Percentiles rank a stretch among this genome's conserved stretches.
These are phyloP conservation scores for Musa schizocarpa DNA, from an alignment of 176 grass and related monocot species.

Conservation along the genomic window DNA sequence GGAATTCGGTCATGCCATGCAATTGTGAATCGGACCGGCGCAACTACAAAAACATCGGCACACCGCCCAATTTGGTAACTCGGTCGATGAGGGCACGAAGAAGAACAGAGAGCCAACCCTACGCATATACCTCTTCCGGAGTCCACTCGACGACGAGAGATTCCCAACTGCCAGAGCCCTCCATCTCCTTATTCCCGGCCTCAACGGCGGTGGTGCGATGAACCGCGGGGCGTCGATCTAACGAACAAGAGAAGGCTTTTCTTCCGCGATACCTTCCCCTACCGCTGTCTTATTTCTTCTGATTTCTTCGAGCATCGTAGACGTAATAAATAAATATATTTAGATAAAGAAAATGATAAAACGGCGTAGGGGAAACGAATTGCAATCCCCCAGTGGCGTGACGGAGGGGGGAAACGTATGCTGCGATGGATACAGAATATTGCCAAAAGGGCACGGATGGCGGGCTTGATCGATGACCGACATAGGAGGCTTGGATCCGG, in stretches of 20 bases:
- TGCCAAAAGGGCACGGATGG: too few relatives aligned
- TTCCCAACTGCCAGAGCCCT: constrained; percentile 34
- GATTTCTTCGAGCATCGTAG: too few relatives aligned
- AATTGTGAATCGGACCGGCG: constrained; percentile 8
- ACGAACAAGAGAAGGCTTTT: neutral
- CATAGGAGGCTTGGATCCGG: too few relatives aligned
- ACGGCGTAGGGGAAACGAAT: too few relatives aligned
- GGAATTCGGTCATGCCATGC: constrained; percentile 29
- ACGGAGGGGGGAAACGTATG: too few relatives aligned
- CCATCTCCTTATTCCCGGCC: constrained; percentile 6
- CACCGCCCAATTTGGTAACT: neutral
- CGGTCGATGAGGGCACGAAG: neutral
- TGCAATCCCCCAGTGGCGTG: too few relatives aligned
- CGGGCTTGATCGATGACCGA: too few relatives aligned
- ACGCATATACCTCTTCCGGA: constrained; percentile 12
- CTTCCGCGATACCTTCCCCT: neutral
- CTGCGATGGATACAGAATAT: too few relatives aligned
- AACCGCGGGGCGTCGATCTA: neutral
- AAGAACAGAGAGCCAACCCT: neutral
- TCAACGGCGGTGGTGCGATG: neutral
- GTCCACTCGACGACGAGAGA: constrained; percentile 34
- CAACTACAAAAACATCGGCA: constrained; percentile 19
- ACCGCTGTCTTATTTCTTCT: neutral
- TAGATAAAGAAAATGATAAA: too few relatives aligned
- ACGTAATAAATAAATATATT: too few relatives aligned